Percentiles rank a stretch among this genome's conserved stretches.
phyloP scores from a whole-genome alignment of 768 basidiomycete genomes.

The Tricholoma furcatifolium region DNA sequence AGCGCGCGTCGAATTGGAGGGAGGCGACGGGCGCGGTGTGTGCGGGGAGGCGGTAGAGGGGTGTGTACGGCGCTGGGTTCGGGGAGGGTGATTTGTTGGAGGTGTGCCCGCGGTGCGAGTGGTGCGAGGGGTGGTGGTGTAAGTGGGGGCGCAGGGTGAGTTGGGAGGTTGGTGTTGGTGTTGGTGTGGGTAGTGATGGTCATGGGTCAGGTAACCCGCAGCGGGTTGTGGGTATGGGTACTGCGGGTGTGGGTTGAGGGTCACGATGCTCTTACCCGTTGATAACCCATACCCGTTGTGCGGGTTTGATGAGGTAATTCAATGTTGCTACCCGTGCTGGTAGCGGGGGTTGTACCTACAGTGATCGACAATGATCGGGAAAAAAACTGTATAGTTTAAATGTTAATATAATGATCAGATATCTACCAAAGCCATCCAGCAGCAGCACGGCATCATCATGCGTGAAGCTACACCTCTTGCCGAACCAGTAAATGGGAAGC shows the following conservation, averaged over 20 bases:
- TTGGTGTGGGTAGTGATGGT: not conserved
- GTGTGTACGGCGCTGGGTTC: slow-evolving; percentile 30
- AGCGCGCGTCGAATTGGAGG: slow-evolving; percentile 81
- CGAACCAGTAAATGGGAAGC: not conserved
- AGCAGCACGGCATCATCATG: not conserved
- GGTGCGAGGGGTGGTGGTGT: not conserved
- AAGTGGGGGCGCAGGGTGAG: not conserved
- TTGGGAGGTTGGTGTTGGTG: too few relatives aligned
- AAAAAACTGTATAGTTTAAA: not conserved
- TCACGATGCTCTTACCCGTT: not conserved
- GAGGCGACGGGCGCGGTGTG: slow-evolving; percentile 88
- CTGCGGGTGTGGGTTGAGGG: not conserved
- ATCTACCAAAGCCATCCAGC: too few relatives aligned
- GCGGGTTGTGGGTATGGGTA: not conserved
- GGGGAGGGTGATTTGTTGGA: not conserved
- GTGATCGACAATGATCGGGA: not conserved
- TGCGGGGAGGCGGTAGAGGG: slow-evolving; percentile 72
- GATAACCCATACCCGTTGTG: not conserved
- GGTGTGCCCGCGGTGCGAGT: not conserved
- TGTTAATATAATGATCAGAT: not conserved
- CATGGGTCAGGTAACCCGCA: not conserved
- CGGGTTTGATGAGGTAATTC: not conserved
- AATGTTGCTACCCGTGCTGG: too few relatives aligned
- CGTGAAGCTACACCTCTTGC: not conserved
- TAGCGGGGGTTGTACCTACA: not conserved